Evolutionary conservation across 768 basidiomycete species (phyloP).

Genomic region (Scleroderma bovista): DNA sequence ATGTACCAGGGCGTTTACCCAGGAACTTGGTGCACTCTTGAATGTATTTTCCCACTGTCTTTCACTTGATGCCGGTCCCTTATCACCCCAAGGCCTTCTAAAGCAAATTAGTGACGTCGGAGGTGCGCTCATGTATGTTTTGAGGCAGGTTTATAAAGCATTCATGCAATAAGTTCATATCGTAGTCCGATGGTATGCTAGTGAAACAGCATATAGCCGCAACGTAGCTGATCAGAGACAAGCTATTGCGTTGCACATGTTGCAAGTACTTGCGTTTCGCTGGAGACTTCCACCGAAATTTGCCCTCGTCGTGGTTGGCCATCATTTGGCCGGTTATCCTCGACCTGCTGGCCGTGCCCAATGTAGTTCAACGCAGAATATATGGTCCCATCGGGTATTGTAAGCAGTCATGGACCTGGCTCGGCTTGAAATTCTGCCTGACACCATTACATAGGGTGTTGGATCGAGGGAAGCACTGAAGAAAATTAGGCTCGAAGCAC

Average conservation of each 20-base stretch:
- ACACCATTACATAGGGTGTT: slow-evolving; percentile 40
- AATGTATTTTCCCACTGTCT: too few relatives aligned
- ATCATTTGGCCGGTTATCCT: slow-evolving; percentile 37
- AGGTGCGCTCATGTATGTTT: too few relatives aligned
- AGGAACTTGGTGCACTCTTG: too few relatives aligned
- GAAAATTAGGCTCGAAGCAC: slow-evolving; percentile 41
- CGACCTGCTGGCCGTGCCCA: slow-evolving; percentile 36
- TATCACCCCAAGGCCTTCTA: too few relatives aligned
- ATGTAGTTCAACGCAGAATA: slow-evolving; percentile 28
- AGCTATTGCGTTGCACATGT: slow-evolving; percentile 38
- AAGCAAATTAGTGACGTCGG: too few relatives aligned
- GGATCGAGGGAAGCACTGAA: slow-evolving; percentile 39
- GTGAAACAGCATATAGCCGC: background rate
- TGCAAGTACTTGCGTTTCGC: slow-evolving; percentile 33
- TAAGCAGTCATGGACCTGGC: slow-evolving; percentile 12
- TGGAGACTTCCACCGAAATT: slow-evolving; percentile 25
- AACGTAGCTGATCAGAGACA: slow-evolving; percentile 4
- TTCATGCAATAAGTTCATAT: slow-evolving; percentile 3
- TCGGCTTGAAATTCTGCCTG: background rate
- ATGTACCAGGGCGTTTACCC: too few relatives aligned
- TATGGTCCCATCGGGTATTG: slow-evolving; percentile 41
- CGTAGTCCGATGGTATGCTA: slow-evolving; percentile 15
- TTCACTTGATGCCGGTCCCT: too few relatives aligned
- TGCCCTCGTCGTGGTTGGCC: slow-evolving; percentile 27
- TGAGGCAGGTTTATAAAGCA: too few relatives aligned